These are phyloP conservation scores for Phytophthora sp. DNA, from an alignment of 352 stramenopile genomes.

Conservation along the genomic window DNA sequence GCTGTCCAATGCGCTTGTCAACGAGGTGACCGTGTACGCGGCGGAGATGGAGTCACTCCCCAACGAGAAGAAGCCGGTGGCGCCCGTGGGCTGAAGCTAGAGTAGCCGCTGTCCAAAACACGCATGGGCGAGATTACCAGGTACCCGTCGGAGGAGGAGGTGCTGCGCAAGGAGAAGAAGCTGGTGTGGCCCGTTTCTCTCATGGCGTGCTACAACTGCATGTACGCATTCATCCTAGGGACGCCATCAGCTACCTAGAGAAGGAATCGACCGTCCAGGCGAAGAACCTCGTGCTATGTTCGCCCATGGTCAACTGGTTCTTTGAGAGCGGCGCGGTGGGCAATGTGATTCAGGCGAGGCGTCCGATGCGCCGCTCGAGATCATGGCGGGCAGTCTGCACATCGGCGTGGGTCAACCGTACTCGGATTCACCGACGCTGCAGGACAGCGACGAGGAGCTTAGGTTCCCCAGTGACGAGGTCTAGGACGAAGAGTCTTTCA, in stretches of 20 bases:
- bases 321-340: conserved; percentile 45
- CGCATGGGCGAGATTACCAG: too few relatives aligned
- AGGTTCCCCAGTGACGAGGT: conserved; percentile 36
- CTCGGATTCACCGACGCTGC: conserved; percentile 44
- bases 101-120: too few relatives aligned
- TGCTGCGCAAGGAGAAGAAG: conserved; percentile 37
- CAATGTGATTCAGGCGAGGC: conserved; percentile 38
- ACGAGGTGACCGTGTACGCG: conserved; percentile 39
- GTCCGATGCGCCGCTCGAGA: conserved; percentile 44
- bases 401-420: conserved; percentile 47
- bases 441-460: conserved; percentile 39
- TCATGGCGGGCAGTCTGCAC: conserved; percentile 45
- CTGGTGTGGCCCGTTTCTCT: conserved; percentile 47
- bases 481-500: too few relatives aligned
- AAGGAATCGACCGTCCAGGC: conserved; percentile 39
- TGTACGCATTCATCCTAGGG: conserved; percentile 42
- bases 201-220: conserved; percentile 46
- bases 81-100: conserved; percentile 44
- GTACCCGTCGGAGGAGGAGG: too few relatives aligned
- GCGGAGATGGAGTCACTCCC: conserved; percentile 32
- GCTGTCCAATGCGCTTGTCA: conserved; percentile 39
- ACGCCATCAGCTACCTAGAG: conserved; percentile 37
- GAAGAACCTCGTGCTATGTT: conserved; percentile 41
- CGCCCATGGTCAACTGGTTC: conserved; percentile 45
- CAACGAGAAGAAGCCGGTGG: conserved; percentile 39